Base-by-base conservation (phyloP, 306 rosid species). In the Cercis canadensis region DNA sequence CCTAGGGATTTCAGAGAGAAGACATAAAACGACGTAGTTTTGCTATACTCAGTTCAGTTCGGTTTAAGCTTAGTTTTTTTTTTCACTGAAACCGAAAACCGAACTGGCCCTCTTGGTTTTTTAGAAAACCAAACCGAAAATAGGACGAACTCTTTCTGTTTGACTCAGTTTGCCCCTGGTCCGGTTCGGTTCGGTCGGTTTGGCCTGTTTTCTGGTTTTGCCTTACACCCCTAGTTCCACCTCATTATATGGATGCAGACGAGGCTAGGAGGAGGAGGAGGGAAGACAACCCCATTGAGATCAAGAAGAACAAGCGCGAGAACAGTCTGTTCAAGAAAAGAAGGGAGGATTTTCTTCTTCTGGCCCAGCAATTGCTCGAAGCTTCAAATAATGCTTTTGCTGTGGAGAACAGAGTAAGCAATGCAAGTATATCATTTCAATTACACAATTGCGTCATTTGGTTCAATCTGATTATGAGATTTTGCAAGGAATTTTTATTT, bases 221-320 rank as follows among this genome's bases (percentile, higher is more conserved):
- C n/a, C n/a, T n/a, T n/a, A n/a, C n/a, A n/a, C n/a, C n/a, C n/a
- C n/a, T n/a, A n/a, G n/a, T n/a, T n/a, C n/a, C n/a, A n/a, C n/a
- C n/a, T n/a, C n/a, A n/a, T n/a, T n/a, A n/a, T n/a, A n/a, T 87
- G 4, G 92, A 83, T 46, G 90, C 83, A 13, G 85, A 85, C 34
- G 88, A 87, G 73, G 92, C 90, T 14, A 72, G 90, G 9, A 59
- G 90, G 66, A n/a, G 90, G 66, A 67, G 90, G 65, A 80, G 92
- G 34, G 88, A 87, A 78, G 90, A 85, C 66, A 83, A 85, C 58
- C 63, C 85, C 62, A 80, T 85, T 6, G 80, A 80, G 85, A 89
- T 86, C 81, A 84, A 92, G 82, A 89, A 89, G 82, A 84, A 71
- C 80, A 84, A 86, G 69, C 89, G 89, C 7, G 85, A 84, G 65